phyloP scores from a whole-genome alignment of 441 rosid species.

The Gossypium davidsonii region DNA sequence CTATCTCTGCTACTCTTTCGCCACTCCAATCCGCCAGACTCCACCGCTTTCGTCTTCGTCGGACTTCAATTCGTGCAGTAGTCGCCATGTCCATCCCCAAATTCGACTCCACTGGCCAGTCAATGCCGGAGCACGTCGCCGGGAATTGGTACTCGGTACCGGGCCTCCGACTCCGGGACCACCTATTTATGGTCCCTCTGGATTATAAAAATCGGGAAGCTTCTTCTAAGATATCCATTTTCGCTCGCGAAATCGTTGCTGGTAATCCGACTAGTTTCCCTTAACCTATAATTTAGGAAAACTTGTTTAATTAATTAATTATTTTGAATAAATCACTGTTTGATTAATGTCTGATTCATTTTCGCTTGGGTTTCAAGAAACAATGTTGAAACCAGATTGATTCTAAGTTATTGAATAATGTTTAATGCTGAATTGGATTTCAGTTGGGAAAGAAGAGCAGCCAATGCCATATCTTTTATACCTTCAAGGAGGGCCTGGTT shows the following conservation, averaged over 20 bases:
- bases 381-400: background rate
- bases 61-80: slow-evolving; percentile 16
- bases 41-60: slow-evolving; percentile 15
- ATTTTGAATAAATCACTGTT: background rate
- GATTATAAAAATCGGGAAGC: slow-evolving; percentile 42
- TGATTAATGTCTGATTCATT: background rate
- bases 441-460: slow-evolving; percentile 80
- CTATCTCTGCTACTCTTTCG: slow-evolving; percentile 15
- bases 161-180: slow-evolving; percentile 79
- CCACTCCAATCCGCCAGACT: slow-evolving; percentile 9
- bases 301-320: background rate
- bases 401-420: background rate
- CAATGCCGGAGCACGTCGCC: slow-evolving; percentile 41
- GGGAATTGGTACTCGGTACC: slow-evolving; percentile 75
- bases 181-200: slow-evolving; percentile 68
- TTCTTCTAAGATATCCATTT: slow-evolving; percentile 55
- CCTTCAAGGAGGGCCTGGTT: slow-evolving; percentile 94
- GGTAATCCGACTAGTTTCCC: slow-evolving; percentile 33
- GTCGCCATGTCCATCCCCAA: slow-evolving; percentile 38
- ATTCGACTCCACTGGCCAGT: slow-evolving; percentile 8
- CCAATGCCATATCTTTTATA: slow-evolving; percentile 62
- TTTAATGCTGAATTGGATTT: slow-evolving; percentile 11
- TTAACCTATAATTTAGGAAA: background rate
- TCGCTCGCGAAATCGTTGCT: slow-evolving; percentile 81
- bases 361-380: background rate